Percentiles rank a stretch among this genome's conserved stretches.
Evolutionary conservation across 2,329 filamentous ascomycete species (phyloP).

Genomic region (Emmonsia crescens): DNA sequence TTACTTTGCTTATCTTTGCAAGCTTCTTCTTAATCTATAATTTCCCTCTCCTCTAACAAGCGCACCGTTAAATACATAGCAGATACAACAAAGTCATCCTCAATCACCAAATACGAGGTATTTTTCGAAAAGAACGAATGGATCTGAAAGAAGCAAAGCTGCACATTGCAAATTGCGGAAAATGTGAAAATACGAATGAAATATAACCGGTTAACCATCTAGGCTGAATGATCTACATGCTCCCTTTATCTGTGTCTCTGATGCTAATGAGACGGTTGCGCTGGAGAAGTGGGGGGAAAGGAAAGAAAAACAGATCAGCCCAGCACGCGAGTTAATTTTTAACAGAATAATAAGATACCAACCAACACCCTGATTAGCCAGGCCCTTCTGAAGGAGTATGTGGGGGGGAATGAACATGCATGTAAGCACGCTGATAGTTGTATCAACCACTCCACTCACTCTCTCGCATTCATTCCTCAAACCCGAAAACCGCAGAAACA

Average conservation of each 20-base stretch:
- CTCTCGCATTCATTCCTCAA: too few species aligned
- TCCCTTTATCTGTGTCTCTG: background rate
- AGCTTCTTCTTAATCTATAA: too few species aligned
- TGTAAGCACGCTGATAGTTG: too few species aligned
- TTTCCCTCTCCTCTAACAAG: background rate
- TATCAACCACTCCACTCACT: too few species aligned
- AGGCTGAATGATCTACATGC: background rate
- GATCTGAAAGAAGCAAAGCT: background rate
- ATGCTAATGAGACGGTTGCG: background rate
- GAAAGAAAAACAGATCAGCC: too few species aligned
- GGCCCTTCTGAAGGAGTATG: too few species aligned
- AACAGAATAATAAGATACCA: too few species aligned
- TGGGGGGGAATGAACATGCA: too few species aligned
- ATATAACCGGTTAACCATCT: too few species aligned
- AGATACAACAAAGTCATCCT: background rate
- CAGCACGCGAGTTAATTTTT: too few species aligned
- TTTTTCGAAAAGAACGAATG: background rate
- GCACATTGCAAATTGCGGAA: background rate
- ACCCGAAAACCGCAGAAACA: too few species aligned
- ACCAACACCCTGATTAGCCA: too few species aligned
- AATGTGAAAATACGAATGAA: background rate
- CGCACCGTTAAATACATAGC: background rate
- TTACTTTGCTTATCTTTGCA: background rate
- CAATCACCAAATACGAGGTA: background rate
- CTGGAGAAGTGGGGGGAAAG: background rate